These are phyloP conservation scores for Caulochytrium protostelioides DNA, from an alignment of 371 early-diverging fungal species.

Conservation along the genomic window DNA sequence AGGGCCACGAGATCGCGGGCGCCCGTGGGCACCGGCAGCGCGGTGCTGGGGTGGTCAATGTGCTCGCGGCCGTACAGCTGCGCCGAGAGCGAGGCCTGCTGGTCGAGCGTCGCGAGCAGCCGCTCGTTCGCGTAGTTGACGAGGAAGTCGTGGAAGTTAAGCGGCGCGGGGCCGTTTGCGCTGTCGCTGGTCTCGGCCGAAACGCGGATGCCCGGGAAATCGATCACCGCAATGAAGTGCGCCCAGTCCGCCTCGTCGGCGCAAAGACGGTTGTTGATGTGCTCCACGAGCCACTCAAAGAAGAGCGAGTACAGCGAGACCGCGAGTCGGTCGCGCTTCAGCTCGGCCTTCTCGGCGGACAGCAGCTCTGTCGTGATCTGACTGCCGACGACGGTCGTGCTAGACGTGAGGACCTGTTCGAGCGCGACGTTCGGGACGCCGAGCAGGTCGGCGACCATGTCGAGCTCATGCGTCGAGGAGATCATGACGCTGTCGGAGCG, in stretches of 20 bases:
- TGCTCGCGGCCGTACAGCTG: constrained; percentile 26
- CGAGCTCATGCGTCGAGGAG: too few relatives aligned
- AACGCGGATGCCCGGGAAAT: constrained; percentile 34
- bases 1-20: not conserved
- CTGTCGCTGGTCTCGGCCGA: constrained; percentile 16
- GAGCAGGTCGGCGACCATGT: constrained; percentile 40
- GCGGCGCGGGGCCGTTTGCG: too few relatives aligned
- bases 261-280: constrained; percentile 40
- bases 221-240: constrained; percentile 49
- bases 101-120: constrained; percentile 46
- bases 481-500: too few relatives aligned
- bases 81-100: constrained; percentile 40
- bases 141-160: constrained; percentile 56
- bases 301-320: constrained; percentile 46
- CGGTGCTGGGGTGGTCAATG: constrained; percentile 35
- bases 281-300: constrained; percentile 54
- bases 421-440: constrained; percentile 58
- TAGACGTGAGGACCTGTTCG: constrained; percentile 7
- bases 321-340: constrained; percentile 46
- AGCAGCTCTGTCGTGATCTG: constrained; percentile 56
- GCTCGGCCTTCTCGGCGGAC: constrained; percentile 37
- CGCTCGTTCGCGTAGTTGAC: constrained; percentile 67
- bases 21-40: constrained; percentile 21
- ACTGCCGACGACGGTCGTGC: constrained; percentile 15
- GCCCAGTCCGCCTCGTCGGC: constrained; percentile 27